Evolutionary conservation across 345 rosid species (phyloP).

Genomic region (Citropsis articulata): DNA sequence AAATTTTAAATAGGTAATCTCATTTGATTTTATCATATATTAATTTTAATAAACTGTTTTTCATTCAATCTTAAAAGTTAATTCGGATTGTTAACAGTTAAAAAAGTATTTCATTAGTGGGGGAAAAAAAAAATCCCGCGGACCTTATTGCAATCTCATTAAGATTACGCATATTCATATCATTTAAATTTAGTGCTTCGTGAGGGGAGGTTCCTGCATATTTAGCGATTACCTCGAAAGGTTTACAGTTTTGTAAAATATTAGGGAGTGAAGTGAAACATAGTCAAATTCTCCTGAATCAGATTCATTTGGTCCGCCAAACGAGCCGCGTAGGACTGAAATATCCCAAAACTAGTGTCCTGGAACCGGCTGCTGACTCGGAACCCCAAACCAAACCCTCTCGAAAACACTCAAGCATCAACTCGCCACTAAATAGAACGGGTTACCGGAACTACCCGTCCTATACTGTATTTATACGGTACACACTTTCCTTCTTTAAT

Average conservation of each 20-base stretch:
- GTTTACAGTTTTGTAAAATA: not conserved
- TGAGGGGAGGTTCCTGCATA: too few species aligned
- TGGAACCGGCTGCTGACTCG: slow-evolving; percentile 24
- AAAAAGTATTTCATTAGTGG: too few species aligned
- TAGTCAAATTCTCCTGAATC: not conserved
- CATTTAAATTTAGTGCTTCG: too few species aligned
- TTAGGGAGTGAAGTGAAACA: not conserved
- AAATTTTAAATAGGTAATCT: too few species aligned
- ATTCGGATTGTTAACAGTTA: too few species aligned
- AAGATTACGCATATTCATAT: too few species aligned
- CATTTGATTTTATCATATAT: too few species aligned
- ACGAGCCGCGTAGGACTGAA: slow-evolving; percentile 21
- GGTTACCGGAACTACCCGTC: slow-evolving; percentile 25
- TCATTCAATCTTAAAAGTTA: too few species aligned
- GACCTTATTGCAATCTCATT: too few species aligned
- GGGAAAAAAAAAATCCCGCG: too few species aligned
- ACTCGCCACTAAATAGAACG: not conserved
- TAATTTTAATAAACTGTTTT: too few species aligned
- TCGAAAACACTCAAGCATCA: not conserved
- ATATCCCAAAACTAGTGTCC: not conserved
- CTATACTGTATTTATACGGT: not conserved
- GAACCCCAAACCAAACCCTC: slow-evolving; percentile 2
- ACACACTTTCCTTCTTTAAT: not conserved
- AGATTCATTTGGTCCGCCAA: slow-evolving; percentile 25
- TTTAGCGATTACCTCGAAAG: too few species aligned